Base-by-base conservation (phyloP, 164 flowering plant genomes). In the Berberis thunbergii region DNA sequence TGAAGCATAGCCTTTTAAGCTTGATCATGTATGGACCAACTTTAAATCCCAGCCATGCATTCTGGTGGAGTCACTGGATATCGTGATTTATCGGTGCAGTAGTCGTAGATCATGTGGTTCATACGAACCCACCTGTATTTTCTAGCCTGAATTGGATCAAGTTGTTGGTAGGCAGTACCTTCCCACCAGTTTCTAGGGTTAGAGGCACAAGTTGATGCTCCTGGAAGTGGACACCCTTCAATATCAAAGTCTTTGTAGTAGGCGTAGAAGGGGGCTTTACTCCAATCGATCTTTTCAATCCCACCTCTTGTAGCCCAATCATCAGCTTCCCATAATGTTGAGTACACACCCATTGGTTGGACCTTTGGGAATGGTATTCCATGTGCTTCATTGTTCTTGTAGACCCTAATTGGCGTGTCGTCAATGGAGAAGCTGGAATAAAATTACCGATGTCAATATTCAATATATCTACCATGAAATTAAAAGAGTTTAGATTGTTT, bases 51-150 rank as follows among this genome's bases (percentile, higher is more conserved):
- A 44, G 83, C 85, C n/a, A 61, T 3, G 65, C 98, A 93, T 65
- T 90, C 98, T 3, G 86, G 86, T 49, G 98, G 96, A 43, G 84
- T 39, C 10, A 79, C 81, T 8, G 96, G 89, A 74, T 66, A 73
- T 0, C 98, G 77, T 0, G 96, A 77, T 64, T 67, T 80, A 60
- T 93, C 97, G 13, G 82, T 76, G 79, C 98, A 90, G 65, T 93
- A 93, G 69, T 93, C 97, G 45, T 93, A 93, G 72, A 76, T 79
- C 92, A 93, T 77, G 78, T 88, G 94, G 80, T 88, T 88, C 63
- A 75, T 64, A 3, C 94, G 79, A 60, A 88, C 96, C 97, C 97
- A 90, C 7, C 80, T 66, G 76, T 90, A 93, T 12, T 64, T 63
- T 48, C 88, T 69, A 2, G 89, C 87, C 62, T 86, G 79, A 11